These are phyloP conservation scores for Laetiporus sulphureus DNA, from an alignment of 1,284 basidiomycete species.

Conservation along the genomic window DNA sequence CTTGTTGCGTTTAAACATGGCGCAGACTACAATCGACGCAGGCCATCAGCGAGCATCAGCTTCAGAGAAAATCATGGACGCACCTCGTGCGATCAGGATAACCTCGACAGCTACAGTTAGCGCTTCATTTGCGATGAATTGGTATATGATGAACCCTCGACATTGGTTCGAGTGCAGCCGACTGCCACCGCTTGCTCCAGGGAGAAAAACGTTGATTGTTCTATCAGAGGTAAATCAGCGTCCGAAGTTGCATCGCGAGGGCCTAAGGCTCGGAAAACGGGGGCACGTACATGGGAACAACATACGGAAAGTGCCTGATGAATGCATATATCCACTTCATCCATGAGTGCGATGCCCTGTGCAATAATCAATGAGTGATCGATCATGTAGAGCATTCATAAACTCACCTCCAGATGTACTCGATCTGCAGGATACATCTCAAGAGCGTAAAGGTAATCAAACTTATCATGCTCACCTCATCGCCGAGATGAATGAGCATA, in stretches of 20 bases:
- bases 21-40: background rate
- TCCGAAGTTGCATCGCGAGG: background rate
- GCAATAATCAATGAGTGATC: background rate
- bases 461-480: background rate
- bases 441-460: background rate
- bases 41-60: background rate
- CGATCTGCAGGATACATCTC: background rate
- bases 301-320: background rate
- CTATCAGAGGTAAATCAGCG: background rate
- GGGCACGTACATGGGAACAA: background rate
- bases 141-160: background rate
- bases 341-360: background rate
- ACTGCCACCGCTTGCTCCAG: no score
- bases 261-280: background rate
- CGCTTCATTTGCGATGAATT: background rate
- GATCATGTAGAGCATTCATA: background rate
- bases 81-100: background rate
- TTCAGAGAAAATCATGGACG: background rate
- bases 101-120: background rate
- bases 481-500: background rate
- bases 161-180: background rate
- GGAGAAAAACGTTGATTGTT: background rate
- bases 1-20: slow-evolving; percentile 13
- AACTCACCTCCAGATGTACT: background rate
- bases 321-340: background rate